Conservation (phyloP, 148 eudicot species). For the Suaeda aralocaspica region DNA sequence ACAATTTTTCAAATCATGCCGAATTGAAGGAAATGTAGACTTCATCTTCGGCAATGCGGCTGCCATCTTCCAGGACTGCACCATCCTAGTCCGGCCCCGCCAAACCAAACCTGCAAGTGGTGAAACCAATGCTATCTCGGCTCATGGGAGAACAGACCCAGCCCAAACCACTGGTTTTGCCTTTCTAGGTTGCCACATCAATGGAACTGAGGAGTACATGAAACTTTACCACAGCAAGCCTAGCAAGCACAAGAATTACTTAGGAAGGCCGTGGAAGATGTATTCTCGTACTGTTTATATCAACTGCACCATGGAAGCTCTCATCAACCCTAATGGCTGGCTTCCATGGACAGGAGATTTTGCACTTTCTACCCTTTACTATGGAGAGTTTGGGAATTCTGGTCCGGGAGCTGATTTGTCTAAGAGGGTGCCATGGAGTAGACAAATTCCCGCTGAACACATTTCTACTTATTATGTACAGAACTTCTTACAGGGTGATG, state of each 20-base stretch:
- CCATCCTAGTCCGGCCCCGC: constrained; percentile 30
- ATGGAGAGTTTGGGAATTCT: constrained; percentile 37
- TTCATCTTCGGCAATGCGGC: constrained; percentile 41
- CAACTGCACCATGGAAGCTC: constrained; percentile 32
- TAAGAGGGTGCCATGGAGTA: constrained; percentile 30
- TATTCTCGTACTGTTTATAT: constrained; percentile 48
- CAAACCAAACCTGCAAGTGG: constrained; percentile 27
- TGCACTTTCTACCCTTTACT: constrained; percentile 47
- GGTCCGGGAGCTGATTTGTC: constrained; percentile 26
- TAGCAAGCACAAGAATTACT: constrained; percentile 29
- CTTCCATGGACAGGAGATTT: constrained; percentile 42
- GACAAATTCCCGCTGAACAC: constrained; percentile 27
- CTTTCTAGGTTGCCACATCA: constrained; percentile 28
- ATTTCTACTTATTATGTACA: constrained; percentile 19
- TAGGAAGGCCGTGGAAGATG: constrained; percentile 50
- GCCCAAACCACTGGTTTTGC: constrained; percentile 32
- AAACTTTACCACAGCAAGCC: constrained; percentile 22
- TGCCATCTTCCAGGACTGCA: constrained; percentile 37
- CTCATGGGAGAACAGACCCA: constrained; percentile 33
- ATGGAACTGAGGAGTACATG: constrained; percentile 34
- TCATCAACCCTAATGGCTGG: constrained; percentile 45
- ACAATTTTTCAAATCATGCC: constrained; percentile 32
- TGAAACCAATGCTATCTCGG: constrained; percentile 26
- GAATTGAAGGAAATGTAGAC: constrained; percentile 34
- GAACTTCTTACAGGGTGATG: constrained; percentile 30